Evolutionary conservation across 2,329 filamentous ascomycete species (phyloP).

Genomic region (Stylonectria norvegica): DNA sequence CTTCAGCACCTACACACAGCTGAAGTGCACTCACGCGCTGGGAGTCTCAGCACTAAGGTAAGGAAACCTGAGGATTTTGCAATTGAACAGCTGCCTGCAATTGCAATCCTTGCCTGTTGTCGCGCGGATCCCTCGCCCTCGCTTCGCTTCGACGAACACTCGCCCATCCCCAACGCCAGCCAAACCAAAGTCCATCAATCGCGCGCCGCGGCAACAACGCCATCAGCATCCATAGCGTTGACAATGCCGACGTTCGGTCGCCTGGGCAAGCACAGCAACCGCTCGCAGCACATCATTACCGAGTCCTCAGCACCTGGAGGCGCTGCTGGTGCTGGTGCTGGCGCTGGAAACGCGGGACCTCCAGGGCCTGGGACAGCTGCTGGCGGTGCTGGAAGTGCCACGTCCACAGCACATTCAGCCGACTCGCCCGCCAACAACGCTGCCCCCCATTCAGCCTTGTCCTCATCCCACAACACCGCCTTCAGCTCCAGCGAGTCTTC

Average conservation of each 20-base stretch:
- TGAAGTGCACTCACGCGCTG: neutral
- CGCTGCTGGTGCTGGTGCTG: slow-evolving; percentile 27
- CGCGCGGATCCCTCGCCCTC: neutral
- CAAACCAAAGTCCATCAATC: too few relatives aligned
- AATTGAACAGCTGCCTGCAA: neutral
- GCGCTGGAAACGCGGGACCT: slow-evolving; percentile 16
- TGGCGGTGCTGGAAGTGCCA: slow-evolving; percentile 15
- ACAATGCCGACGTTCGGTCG: slow-evolving; percentile 54
- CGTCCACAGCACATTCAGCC: too few relatives aligned
- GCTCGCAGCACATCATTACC: slow-evolving; percentile 54
- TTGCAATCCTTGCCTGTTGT: neutral
- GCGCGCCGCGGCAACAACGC: too few relatives aligned
- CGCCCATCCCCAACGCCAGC: neutral
- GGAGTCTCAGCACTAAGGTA: neutral
- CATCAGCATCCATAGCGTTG: slow-evolving; percentile 14
- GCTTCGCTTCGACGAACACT: neutral
- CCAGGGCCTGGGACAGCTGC: slow-evolving; percentile 21
- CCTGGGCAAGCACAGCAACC: slow-evolving; percentile 54
- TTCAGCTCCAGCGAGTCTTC: slow-evolving; percentile 49
- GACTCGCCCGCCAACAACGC: slow-evolving; percentile 28
- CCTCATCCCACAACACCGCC: slow-evolving; percentile 35
- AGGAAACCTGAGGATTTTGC: neutral
- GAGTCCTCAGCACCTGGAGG: slow-evolving; percentile 32
- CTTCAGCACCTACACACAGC: neutral
- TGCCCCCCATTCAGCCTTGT: slow-evolving; percentile 45